A percentile compares a stretch with the other conserved stretches of the same genome.
Evolutionary conservation across 2,329 filamentous ascomycete genomes (phyloP).

Genomic region (Fusarium armeniacum): DNA sequence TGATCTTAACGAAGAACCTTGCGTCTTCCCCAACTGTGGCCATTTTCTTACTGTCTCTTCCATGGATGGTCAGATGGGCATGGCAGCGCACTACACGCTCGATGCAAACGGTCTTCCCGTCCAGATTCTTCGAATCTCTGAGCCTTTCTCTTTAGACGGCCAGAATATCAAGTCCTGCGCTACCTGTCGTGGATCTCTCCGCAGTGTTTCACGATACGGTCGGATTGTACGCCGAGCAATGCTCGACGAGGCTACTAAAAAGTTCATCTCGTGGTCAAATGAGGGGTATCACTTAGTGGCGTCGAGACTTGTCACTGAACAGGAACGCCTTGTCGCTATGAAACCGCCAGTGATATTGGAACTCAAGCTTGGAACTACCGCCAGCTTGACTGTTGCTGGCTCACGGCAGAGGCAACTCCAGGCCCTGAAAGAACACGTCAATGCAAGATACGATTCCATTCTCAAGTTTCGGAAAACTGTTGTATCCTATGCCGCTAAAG

Average conservation of each 20-base stretch:
- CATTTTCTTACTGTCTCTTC: slow-evolving; percentile 9
- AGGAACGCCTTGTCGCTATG: neutral
- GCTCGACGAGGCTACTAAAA: slow-evolving; percentile 5
- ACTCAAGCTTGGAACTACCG: neutral
- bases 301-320: neutral
- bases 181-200: slow-evolving; percentile 2
- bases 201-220: slow-evolving; percentile 4
- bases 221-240: slow-evolving; percentile 11
- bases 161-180: neutral
- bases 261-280: slow-evolving; percentile 12
- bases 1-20: slow-evolving; percentile 2
- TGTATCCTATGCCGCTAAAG: neutral
- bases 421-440: neutral
- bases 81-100: slow-evolving; percentile 1
- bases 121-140: neutral
- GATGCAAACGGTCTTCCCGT: neutral
- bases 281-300: neutral
- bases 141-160: neutral
- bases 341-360: accelerated
- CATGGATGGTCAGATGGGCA: slow-evolving; percentile 9
- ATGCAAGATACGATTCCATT: neutral
- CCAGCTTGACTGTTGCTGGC: neutral
- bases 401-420: slow-evolving; percentile 2
- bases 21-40: slow-evolving; percentile 3
- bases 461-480: neutral